phyloP scores from a whole-genome alignment of 352 stramenopile species.

The Phytophthora citrophthora region DNA sequence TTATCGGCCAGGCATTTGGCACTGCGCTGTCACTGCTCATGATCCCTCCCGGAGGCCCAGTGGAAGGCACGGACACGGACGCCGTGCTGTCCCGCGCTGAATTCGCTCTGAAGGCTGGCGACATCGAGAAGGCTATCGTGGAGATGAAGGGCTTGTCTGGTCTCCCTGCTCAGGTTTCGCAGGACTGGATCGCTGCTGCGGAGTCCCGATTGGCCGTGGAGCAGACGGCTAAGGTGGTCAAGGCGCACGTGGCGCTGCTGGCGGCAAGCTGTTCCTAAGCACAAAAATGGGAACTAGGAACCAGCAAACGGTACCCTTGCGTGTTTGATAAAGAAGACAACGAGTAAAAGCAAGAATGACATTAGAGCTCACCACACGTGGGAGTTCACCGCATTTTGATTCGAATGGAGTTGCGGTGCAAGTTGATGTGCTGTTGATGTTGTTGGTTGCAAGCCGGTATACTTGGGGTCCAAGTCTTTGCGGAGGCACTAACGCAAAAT shows the following conservation, averaged over 20 bases:
- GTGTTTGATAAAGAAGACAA: constrained; percentile 35
- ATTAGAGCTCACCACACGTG: constrained; percentile 3
- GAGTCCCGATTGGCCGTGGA: constrained; percentile 81
- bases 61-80: constrained; percentile 76
- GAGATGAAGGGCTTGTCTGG: constrained; percentile 78
- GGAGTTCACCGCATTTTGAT: constrained; percentile 11
- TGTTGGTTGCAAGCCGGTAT: background rate
- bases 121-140: constrained; percentile 72
- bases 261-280: constrained; percentile 82
- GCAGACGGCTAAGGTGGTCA: constrained; percentile 85
- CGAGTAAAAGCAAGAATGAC: constrained; percentile 33
- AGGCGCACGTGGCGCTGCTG: constrained; percentile 81
- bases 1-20: constrained; percentile 78
- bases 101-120: constrained; percentile 81
- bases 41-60: constrained; percentile 77
- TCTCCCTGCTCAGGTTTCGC: constrained; percentile 67
- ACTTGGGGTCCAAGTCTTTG: no score
- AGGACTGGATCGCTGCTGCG: constrained; percentile 80
- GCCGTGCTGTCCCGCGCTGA: constrained; percentile 82
- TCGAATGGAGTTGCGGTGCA: no score
- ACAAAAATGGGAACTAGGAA: constrained; percentile 4
- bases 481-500: no score
- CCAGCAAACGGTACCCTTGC: constrained; percentile 17
- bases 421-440: no score
- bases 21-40: constrained; percentile 74